A percentile compares a stretch with the other conserved stretches of the same genome.
phyloP scores from a whole-genome alignment of 129 eudicot genomes.

The Flaveria sonorensis region DNA sequence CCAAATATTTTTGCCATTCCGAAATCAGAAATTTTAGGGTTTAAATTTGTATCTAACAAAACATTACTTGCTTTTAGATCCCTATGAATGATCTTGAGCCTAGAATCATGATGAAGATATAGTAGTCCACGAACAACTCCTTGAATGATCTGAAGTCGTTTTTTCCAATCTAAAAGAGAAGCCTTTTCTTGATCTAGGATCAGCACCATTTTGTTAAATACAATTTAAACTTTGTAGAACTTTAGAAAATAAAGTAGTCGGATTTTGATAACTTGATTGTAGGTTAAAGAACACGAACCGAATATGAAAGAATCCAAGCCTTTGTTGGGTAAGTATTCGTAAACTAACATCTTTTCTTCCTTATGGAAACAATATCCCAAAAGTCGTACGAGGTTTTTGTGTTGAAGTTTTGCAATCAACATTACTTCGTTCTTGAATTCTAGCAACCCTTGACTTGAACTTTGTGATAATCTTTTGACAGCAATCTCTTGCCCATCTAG shows the following conservation, averaged over 20 bases:
- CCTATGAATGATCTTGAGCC: conserved; percentile 69
- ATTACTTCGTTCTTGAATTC: conserved; percentile 58
- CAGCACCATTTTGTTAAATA: not conserved
- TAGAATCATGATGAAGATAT: conserved; percentile 75
- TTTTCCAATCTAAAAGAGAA: conserved; percentile 47
- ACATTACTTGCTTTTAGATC: too few relatives aligned
- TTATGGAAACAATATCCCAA: conserved; percentile 48
- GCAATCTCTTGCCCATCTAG: conserved; percentile 50
- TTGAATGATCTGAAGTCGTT: conserved; percentile 45
- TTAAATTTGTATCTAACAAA: too few relatives aligned
- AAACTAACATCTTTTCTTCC: conserved; percentile 52
- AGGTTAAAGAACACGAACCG: conserved; percentile 34
- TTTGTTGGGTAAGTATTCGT: conserved; percentile 55
- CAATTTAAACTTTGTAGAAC: not conserved
- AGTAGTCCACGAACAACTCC: conserved; percentile 68
- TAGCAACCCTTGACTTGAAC: conserved; percentile 53
- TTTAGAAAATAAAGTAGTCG: not conserved
- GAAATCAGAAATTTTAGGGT: too few relatives aligned
- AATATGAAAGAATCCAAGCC: conserved; percentile 57
- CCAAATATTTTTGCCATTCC: too few relatives aligned
- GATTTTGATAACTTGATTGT: not conserved
- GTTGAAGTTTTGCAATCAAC: conserved; percentile 59
- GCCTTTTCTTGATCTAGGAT: conserved; percentile 37
- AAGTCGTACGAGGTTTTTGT: conserved; percentile 54
- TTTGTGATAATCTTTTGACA: conserved; percentile 48